Evolutionary conservation across 768 basidiomycete genomes (phyloP).

Genomic region (Amanita pseudoporphyria): DNA sequence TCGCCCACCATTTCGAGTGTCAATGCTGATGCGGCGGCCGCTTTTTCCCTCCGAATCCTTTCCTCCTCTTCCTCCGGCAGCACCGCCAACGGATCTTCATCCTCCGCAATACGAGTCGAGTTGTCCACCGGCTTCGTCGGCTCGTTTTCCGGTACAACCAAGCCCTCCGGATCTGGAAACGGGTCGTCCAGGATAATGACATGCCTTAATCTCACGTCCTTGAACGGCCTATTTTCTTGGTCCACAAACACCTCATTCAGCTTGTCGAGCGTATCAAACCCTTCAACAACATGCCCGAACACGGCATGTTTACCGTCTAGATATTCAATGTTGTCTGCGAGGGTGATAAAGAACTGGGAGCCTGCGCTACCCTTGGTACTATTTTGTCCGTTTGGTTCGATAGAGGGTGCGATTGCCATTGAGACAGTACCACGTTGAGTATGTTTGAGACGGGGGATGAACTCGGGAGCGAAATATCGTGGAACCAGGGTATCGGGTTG

Average conservation of each 20-base stretch:
- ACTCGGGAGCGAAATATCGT: constrained; percentile 87
- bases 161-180: constrained; percentile 77
- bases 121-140: constrained; percentile 80
- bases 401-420: constrained; percentile 90
- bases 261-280: constrained; percentile 84
- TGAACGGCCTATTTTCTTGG: constrained; percentile 81
- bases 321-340: constrained; percentile 87
- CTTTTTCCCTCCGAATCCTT: constrained; percentile 69
- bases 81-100: constrained; percentile 81
- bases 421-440: constrained; percentile 80
- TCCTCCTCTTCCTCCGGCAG: constrained; percentile 85
- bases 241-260: constrained; percentile 89
- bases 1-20: constrained; percentile 99
- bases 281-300: constrained; percentile 95
- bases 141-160: constrained; percentile 62
- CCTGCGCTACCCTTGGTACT: constrained; percentile 55
- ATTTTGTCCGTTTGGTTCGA: constrained; percentile 24
- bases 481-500: constrained; percentile 21
- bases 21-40: constrained; percentile 86
- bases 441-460: constrained; percentile 79
- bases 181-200: constrained; percentile 97
- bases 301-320: constrained; percentile 90
- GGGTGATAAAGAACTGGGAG: constrained; percentile 94
- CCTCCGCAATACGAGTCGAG: constrained; percentile 87
- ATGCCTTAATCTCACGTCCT: constrained; percentile 91